Evolutionary conservation across 1,284 basidiomycete species (phyloP), one percentile per base, ranked within the genome.

Genomic region (Inonotus obliquus): DNA sequence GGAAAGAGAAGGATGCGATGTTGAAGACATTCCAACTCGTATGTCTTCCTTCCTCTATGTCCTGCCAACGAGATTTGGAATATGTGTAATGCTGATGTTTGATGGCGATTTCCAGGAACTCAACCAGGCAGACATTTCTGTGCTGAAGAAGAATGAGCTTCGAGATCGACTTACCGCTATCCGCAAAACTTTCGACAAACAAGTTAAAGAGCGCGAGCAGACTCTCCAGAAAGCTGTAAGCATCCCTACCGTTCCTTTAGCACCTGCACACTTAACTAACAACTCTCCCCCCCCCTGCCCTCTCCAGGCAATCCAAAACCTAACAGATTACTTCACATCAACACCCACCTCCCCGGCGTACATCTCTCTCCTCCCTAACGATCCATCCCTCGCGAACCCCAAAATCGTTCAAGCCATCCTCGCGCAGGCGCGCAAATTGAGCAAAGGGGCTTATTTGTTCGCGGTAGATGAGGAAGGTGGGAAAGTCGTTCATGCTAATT

Each of bases 391-490:
- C 54, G 92, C 90, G 47, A 96, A 93, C 73, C 74, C 89, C 23
- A 95, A 96, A 88, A 85, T 89, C 53, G 77, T 95, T 32, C 89
- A 92, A 74, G 82, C 82, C 48, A 82, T 92, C 23, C 82, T 90
- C n/a, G 75, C 82, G 17, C 84, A 91, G 66, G 88, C 86, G 41
- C 94, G 88, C 77, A 88, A 91, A 70, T 79, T 92, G 17, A 80
- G 79, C 60, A 98, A 96, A 75, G 84, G 91, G 2, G 81, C 92
- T 23, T 99, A 98, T 75, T 84, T 97, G 25, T 92, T 99, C 79
- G 92, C 88, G 69, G 79, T 85, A 19, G 92, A 96, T 68, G 41
- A 17, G 4, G 41, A 44, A 19, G 41, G 41, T n/a, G 41, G 41
- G 41, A 80, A 93, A 74, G 87, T 98, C 62, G 86, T 89, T 1